Evolutionary conservation across 2,329 filamentous ascomycete genomes (phyloP), one percentile per base, ranked within the genome.

Genomic region (Aphanoascus verrucosus): DNA sequence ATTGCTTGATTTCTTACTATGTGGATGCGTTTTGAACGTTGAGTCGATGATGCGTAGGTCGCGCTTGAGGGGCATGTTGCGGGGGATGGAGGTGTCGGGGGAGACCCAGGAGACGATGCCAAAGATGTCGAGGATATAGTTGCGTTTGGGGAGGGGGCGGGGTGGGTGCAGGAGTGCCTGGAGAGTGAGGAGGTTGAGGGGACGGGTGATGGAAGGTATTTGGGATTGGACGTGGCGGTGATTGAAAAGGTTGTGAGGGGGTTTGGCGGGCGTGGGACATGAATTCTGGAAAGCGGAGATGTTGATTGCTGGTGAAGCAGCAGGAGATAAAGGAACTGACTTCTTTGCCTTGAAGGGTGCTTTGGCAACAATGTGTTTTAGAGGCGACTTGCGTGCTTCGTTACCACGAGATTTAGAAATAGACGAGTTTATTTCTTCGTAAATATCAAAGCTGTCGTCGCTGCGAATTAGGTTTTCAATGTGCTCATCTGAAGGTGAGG

Each of bases 31-130:
- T 4, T 31, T 32, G 20, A 54, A 42, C 17, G 59, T 59, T 8
- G 58, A 55, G 50, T 66, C 64, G 14, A 63, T 57, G 37, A 66
- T 58, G 28, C 63, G 62, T 47, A 66, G 50, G 44, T 65, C 62
- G 1, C 64, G 63, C 45, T 65, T 66, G 0, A 59, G 59, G 12
- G 63, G 61, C 52, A 63, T 64, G 8, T 57, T 55, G 1, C 57
- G 53, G n/a, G 59, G 58, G 37, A 59, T 59, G 20, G 64, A 59
- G 5, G 60, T 1, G 55, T 55, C 1, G 62, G 57, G 1, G n/a
- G 62, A 64, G 5, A 62, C 55, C 61, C 59, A 64, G 17, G 59
- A 60, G 43, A 65, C 58, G 31, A 65, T 48, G 20, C 49, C 62
- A 44, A 65, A 55, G 35, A 64, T 42, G 28, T 60, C 58, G 45